phyloP scores from a whole-genome alignment of 1,284 basidiomycete genomes.

The Tylopilus sp. region DNA sequence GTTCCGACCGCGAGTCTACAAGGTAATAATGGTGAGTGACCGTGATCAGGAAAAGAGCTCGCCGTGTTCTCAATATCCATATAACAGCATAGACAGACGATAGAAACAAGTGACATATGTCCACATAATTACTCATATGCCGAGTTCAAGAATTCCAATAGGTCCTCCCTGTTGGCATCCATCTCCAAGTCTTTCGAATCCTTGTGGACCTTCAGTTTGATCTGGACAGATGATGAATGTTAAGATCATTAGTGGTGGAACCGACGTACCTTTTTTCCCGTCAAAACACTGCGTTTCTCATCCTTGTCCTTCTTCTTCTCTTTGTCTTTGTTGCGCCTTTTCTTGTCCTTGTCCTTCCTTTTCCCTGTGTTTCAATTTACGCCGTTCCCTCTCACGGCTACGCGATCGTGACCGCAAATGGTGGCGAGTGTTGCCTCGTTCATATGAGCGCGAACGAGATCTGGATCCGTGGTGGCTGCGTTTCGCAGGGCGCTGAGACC shows the following conservation, averaged over 20 bases:
- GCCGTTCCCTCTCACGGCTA: conserved; percentile 22
- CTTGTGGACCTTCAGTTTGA: conserved; percentile 60
- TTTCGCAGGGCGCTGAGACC: conserved; percentile 12
- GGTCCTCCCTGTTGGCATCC: conserved; percentile 51
- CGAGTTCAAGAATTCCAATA: conserved; percentile 55
- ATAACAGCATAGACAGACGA: not conserved
- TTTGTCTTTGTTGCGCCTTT: conserved; percentile 38
- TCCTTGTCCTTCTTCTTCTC: conserved; percentile 37
- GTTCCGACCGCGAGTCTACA: not conserved
- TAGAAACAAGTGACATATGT: not conserved
- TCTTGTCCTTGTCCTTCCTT: conserved; percentile 27
- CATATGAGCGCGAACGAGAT: conserved; percentile 23
- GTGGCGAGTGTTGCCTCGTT: conserved; percentile 11
- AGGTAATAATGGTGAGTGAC: not conserved
- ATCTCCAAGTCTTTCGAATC: conserved; percentile 53
- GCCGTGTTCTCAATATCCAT: not conserved
- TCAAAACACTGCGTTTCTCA: conserved; percentile 50
- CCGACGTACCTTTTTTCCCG: conserved; percentile 51
- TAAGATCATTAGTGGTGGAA: not conserved
- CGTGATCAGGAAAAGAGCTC: not conserved
- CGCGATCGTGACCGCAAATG: conserved; percentile 22
- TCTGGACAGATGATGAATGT: conserved; percentile 36
- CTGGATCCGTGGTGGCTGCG: conserved; percentile 11
- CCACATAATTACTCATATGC: conserved; percentile 34
- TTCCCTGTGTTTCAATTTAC: conserved; percentile 25